These are phyloP conservation scores for Trichoderma sp. DNA, from an alignment of 2,329 filamentous ascomycete genomes.

Conservation along the genomic window DNA sequence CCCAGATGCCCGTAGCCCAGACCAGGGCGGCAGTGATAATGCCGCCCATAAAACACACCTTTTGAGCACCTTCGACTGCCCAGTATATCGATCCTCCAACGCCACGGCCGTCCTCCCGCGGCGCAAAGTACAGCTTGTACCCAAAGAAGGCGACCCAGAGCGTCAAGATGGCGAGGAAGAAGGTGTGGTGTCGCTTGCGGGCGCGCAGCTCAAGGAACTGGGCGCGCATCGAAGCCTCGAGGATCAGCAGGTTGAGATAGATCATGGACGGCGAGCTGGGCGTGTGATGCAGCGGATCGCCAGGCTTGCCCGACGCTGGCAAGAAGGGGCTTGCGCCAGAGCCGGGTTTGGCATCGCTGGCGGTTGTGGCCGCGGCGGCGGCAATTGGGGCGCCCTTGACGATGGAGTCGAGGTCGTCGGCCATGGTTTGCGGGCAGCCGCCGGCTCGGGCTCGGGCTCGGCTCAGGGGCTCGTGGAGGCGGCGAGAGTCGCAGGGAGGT, in stretches of 20 bases:
- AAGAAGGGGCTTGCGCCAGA: conserved; percentile 43
- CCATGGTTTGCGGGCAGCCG: conserved; percentile 43
- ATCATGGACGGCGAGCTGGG: conserved; percentile 94
- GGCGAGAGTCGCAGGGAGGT: background rate
- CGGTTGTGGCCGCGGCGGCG: conserved; percentile 54
- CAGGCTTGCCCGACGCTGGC: conserved; percentile 44
- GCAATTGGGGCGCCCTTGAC: conserved; percentile 83
- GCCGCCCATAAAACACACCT: conserved; percentile 87
- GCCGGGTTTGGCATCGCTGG: conserved; percentile 46
- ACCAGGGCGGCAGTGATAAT: conserved; percentile 82
- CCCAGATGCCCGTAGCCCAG: conserved; percentile 96
- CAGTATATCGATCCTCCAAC: conserved; percentile 94
- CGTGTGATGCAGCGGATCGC: conserved; percentile 73
- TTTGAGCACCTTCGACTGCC: conserved; percentile 86
- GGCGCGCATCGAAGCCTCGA: conserved; percentile 87
- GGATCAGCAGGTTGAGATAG: conserved; percentile 94
- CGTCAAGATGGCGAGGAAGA: conserved; percentile 77
- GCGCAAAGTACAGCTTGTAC: conserved; percentile 90
- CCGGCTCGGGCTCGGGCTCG: conserved; percentile 1
- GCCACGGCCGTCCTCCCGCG: conserved; percentile 88
- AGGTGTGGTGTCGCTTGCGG: conserved; percentile 84
- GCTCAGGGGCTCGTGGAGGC: conserved; percentile 2
- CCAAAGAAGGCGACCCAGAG: conserved; percentile 81
- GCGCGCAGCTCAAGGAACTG: conserved; percentile 91
- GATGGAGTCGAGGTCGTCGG: conserved; percentile 74